Base-by-base conservation (phyloP, 768 basidiomycete species). In the Mycena vitilis region DNA sequence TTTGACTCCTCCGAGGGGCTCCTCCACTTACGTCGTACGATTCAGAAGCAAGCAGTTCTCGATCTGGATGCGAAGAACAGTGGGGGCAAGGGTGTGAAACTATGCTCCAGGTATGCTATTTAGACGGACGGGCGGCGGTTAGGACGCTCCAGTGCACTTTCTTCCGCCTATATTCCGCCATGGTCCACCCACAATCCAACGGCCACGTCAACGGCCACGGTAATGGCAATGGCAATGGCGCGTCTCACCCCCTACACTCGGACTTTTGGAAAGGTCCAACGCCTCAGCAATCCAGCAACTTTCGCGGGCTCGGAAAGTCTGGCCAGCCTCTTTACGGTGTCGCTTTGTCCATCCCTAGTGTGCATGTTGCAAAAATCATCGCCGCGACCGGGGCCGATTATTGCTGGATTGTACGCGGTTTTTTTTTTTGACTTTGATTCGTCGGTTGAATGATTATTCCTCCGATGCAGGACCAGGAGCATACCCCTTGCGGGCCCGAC, bases 351-450 rank as follows among this genome's bases (percentile, higher is more conserved):
- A 36, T 38, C 13, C 61, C 61, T 20, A 63, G 61, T 38, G 34
- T 48, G 16, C 51, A 40, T 63, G 61, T 63, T 40, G 61, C 61
- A 18, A 63, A 63, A 22, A 16, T 18, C n/a, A 22, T 63, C 37
- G 61, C 61, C 22, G 38, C 30, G 15, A 34, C 38, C 38, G 61
- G 61, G 45, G 61, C 51, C 8, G 61, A 63, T 63, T 63, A 15
- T 34, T 40, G 34, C 37, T 63, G 61, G 61, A 63, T 63, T n/a
- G 61, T 63, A 22, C 15, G 61, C 44, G 22, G 23, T 12, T 18
- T 30, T 30, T n/a, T n/a, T 12, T 13, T 34, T 37, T 25, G 15
- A 38, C 45, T 60, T 60, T 23, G 1, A 2, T 48, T 9, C 22
- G 7, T 37, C 11, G 30, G 22, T 6, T 25, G 25, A n/a, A 36